Evolutionary conservation across 345 rosid genomes (phyloP), one percentile per base, ranked within the genome.

Genomic region (Capsella bursapastoris): DNA sequence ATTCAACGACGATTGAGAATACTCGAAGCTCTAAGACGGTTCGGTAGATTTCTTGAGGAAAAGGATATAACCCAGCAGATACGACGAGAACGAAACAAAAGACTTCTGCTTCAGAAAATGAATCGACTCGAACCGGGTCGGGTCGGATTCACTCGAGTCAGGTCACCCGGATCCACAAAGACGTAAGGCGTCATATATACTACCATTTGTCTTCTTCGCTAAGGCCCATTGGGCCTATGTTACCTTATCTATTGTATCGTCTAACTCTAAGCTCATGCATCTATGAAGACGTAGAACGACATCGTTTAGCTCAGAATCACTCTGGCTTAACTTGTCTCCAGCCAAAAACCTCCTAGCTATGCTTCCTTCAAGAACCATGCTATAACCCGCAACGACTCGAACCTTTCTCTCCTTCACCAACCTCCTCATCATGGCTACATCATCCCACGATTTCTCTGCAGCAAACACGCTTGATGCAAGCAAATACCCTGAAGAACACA

Each of bases 401-500:
- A 83, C 79, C 0, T 82, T 83, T 75, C 79, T 83, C 78, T 83
- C 86, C 72, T 81, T 83, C n/a, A 76, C 90, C 69, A 84, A 25
- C 83, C 34, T 71, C 68, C 93, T 84, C 85, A 89, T 81, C 37
- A 50, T 79, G 0, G 82, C 84, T 25, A 85, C 88, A 8, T 83
- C 58, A 0, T 44, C 80, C 97, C 96, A 88, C 18, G 74, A 75
- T 10, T 88, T 88, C 49, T 77, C 79, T 0, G 82, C 79, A 8
- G 87, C 93, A 62, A 84, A 85, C 63, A 78, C 80, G 72, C 80
- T 81, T 51, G 89, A 85, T 3, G 87, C 90, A 0, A 86, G 86
- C 79, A 88, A 48, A 68, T 92, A 92, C 25, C 86, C 86, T 14
- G 86, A 81, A 7, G 87, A 83, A 37, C 82, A 78, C 68, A 25